Percentiles rank a stretch among this genome's conserved stretches.
These are phyloP conservation scores for Phytophthora syringae DNA, from an alignment of 352 stramenopile genomes.

Conservation along the genomic window DNA sequence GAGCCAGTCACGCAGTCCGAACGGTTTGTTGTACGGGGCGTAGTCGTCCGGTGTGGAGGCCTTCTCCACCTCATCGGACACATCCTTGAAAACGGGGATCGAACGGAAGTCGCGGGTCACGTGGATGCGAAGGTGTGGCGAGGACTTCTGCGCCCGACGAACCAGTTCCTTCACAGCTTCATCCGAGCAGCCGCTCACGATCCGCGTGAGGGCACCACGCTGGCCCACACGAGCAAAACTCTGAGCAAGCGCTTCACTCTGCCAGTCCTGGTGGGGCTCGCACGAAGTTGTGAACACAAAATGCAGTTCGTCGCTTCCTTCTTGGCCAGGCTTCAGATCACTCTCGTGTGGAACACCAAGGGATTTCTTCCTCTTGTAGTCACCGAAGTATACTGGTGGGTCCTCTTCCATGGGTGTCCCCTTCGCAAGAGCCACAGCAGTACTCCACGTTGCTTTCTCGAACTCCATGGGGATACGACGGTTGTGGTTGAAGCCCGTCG, in stretches of 20 bases:
- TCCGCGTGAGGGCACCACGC: conserved; percentile 65
- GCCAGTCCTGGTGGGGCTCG: conserved; percentile 68
- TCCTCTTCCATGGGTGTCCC: conserved; percentile 36
- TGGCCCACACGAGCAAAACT: conserved; percentile 71
- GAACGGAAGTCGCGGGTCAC: conserved; percentile 61
- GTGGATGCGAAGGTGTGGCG: conserved; percentile 61
- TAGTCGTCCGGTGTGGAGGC: conserved; percentile 52
- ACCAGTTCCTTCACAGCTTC: conserved; percentile 49
- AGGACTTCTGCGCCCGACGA: conserved; percentile 33
- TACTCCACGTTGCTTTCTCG: conserved; percentile 44
- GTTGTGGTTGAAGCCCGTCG: conserved; percentile 76
- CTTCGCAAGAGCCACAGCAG: conserved; percentile 53
- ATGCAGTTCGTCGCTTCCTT: conserved; percentile 67
- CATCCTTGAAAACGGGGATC: conserved; percentile 35
- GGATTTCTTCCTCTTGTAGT: conserved; percentile 53
- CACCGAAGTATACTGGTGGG: conserved; percentile 48
- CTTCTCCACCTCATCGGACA: conserved; percentile 26
- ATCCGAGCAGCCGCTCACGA: conserved; percentile 70
- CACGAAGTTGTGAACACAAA: conserved; percentile 83
- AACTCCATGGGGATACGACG: conserved; percentile 69
- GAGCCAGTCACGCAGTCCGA: conserved; percentile 79
- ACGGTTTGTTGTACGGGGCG: conserved; percentile 72
- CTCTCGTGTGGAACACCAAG: conserved; percentile 1
- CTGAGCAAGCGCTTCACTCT: conserved; percentile 72
- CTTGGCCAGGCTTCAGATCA: conserved; percentile 39